A percentile compares a stretch with the other conserved stretches of the same genome.
These are phyloP conservation scores for Tolypocladium nubicola DNA, from an alignment of 2,329 filamentous ascomycete species.

Conservation along the genomic window DNA sequence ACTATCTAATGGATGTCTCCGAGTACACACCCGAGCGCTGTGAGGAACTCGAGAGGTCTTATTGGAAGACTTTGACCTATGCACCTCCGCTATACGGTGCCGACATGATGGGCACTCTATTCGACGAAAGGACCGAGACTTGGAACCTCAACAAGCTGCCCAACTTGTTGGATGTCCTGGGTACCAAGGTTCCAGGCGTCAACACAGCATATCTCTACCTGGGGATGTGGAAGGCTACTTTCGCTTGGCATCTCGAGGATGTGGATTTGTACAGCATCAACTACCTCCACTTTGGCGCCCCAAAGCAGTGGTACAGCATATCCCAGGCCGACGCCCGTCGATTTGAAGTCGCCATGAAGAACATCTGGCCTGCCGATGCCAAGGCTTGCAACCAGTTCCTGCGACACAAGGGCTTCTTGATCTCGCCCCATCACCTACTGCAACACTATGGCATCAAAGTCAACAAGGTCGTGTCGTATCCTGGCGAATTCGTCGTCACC, in stretches of 20 bases:
- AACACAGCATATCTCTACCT: conserved; percentile 97
- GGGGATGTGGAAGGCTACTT: conserved; percentile 99
- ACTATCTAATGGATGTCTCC: conserved; percentile 79
- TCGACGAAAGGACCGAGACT: conserved; percentile 68
- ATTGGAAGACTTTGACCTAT: conserved; percentile 97
- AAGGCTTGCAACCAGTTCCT: conserved; percentile 95
- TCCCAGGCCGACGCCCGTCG: conserved; percentile 87
- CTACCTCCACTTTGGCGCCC: conserved; percentile 96
- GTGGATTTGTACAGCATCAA: conserved; percentile 99
- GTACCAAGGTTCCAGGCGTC: conserved; percentile 91
- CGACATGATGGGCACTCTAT: conserved; percentile 91
- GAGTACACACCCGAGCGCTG: conserved; percentile 88
- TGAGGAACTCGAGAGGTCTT: conserved; percentile 85
- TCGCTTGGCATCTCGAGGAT: conserved; percentile 97
- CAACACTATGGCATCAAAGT: conserved; percentile 91
- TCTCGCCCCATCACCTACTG: conserved; percentile 79
- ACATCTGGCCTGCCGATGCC: conserved; percentile 85
- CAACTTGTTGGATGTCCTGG: conserved; percentile 86
- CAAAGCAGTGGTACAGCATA: conserved; percentile 99
- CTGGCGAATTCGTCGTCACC: conserved; percentile 96
- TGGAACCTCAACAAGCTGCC: conserved; percentile 96
- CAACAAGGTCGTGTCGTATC: conserved; percentile 90
- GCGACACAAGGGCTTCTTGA: conserved; percentile 93
- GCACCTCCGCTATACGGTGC: conserved; percentile 92
- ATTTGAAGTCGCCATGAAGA: conserved; percentile 93